Evolutionary conservation across 495 filamentous ascomycete species (phyloP).

Genomic region (Clohesyomyces aquaticus): DNA sequence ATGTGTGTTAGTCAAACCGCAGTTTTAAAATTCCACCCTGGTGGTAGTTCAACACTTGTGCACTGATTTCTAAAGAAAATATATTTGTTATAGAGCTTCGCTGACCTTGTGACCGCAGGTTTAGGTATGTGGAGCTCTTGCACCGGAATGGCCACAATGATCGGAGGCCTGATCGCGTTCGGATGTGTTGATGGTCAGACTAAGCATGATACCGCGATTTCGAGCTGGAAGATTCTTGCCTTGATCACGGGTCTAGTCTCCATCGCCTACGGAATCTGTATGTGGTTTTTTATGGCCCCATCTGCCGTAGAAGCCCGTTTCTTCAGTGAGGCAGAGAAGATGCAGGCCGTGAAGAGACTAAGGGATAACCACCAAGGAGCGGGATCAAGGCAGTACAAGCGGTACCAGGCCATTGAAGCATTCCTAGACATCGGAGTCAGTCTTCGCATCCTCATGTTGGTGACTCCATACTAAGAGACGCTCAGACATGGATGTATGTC

Average conservation of each 20-base stretch:
- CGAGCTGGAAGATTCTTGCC: constrained; percentile 10
- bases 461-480: background rate
- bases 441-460: too few species aligned
- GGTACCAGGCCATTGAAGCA: constrained; percentile 14
- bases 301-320: constrained; percentile 1
- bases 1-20: too few species aligned
- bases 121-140: background rate
- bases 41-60: too few species aligned
- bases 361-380: constrained; percentile 14
- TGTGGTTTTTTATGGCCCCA: constrained; percentile 8
- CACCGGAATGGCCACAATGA: constrained; percentile 5
- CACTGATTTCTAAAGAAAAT: too few species aligned
- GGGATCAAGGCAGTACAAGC: constrained; percentile 8
- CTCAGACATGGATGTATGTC: constrained; percentile 13
- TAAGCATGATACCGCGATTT: background rate
- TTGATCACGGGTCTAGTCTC: background rate
- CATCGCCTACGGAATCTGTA: background rate
- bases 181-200: constrained; percentile 4
- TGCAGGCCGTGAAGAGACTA: constrained; percentile 10
- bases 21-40: too few species aligned
- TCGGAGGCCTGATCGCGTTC: constrained; percentile 10
- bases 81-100: too few species aligned
- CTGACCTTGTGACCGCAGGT: too few species aligned
- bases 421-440: constrained; percentile 9
- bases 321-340: constrained; percentile 12